Evolutionary conservation across 805 yeast species (phyloP), one percentile per base, ranked within the genome.

Genomic region (Myxozyma kluyveri): DNA sequence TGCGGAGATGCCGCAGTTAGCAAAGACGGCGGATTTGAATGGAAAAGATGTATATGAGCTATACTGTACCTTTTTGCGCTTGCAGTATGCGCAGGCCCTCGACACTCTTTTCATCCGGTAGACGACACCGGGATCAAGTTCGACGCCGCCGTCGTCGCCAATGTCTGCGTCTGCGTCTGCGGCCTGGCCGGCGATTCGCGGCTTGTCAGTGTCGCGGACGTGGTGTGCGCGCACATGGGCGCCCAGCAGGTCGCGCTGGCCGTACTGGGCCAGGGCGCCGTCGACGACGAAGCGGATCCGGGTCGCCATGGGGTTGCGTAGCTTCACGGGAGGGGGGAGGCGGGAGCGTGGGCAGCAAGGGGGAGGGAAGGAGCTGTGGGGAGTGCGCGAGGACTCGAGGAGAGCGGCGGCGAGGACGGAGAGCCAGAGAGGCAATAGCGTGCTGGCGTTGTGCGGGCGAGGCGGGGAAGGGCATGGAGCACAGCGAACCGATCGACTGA

Each of bases 11-110:
- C n/a, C n/a, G n/a, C n/a, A n/a, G n/a, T n/a, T n/a, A n/a, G n/a
- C n/a, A n/a, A n/a, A n/a, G n/a, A n/a, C n/a, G 19, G 27, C 17
- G 35, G 33, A 23, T n/a, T 12, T 19, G 9, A 33, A 21, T 21
- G 14, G 32, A 17, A 22, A 14, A 19, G 24, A 36, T 4, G 33
- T 29, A 21, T 4, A 2, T n/a, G 12, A 39, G n/a, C 10, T 10
- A 22, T 14, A 22, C 21, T 51, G n/a, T 33, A 56, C 63, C 49
- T 62, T 63, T 17, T 59, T 49, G 14, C 49, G 49, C 24, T 63
- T 56, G 44, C 66, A 63, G 4, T 44, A 42, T 24, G 44, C 33
- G 39, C 66, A 63, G 1, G 66, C 66, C 10, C 56, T 56, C 38
- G 60, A 50, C 31, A 61, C 65, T 18, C 66, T 50, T 40, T 61